Conservation (phyloP, 2,329 filamentous ascomycete genomes). For the Fusarium kyushuense region DNA sequence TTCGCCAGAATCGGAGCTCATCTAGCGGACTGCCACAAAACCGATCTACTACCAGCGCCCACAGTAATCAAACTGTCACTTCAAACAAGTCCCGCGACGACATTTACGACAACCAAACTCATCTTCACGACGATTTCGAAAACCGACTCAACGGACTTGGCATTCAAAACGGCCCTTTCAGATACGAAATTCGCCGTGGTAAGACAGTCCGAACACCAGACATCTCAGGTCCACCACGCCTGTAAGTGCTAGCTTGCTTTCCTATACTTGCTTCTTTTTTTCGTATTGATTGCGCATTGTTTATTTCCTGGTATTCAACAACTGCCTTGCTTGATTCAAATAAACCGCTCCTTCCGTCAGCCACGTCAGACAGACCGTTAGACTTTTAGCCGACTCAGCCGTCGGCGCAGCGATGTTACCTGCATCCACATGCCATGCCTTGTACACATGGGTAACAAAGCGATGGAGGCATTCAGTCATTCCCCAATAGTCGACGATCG, state of each 20-base stretch:
- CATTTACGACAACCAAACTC: constrained; percentile 26
- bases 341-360: neutral
- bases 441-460: constrained; percentile 14
- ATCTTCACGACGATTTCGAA: constrained; percentile 45
- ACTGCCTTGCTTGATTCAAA: constrained; percentile 2
- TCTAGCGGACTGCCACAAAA: constrained; percentile 29
- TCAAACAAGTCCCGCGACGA: constrained; percentile 31
- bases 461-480: constrained; percentile 19
- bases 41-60: constrained; percentile 31
- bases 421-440: constrained; percentile 9
- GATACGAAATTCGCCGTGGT: constrained; percentile 51
- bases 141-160: constrained; percentile 49
- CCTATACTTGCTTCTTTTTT: constrained; percentile 10
- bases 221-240: constrained; percentile 36
- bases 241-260: constrained; percentile 47
- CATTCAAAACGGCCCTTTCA: constrained; percentile 46
- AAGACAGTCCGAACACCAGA: constrained; percentile 50
- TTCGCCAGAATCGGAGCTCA: constrained; percentile 35
- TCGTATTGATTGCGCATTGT: neutral
- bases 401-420: constrained; percentile 23
- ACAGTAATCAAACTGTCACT: constrained; percentile 22
- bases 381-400: constrained; percentile 17
- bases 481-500: neutral
- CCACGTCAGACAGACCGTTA: constrained; percentile 17
- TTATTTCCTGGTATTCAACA: neutral